Evolutionary conservation across 805 yeast species (phyloP).

Genomic region (Vanderwaltozyma tropicalis): DNA sequence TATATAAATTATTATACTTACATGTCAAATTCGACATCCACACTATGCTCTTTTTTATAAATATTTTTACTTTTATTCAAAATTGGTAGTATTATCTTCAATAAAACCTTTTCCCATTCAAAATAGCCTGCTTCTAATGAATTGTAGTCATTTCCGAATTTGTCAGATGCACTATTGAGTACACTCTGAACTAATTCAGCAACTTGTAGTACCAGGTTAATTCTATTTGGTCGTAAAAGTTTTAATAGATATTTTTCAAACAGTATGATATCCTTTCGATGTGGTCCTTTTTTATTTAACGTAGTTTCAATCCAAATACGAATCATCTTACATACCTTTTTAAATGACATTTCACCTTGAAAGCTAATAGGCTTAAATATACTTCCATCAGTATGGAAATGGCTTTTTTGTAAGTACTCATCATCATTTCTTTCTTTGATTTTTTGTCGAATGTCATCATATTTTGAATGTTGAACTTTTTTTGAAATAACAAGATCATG

Average conservation of each 20-base stretch:
- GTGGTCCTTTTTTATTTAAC: constrained; percentile 28
- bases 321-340: constrained; percentile 28
- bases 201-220: constrained; percentile 18
- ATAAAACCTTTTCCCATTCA: constrained; percentile 26
- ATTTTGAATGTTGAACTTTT: constrained; percentile 13
- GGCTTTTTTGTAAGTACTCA: constrained; percentile 7
- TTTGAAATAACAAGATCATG: constrained; percentile 34
- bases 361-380: constrained; percentile 26
- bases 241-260: constrained; percentile 29
- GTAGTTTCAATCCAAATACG: constrained; percentile 32
- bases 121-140: constrained; percentile 10
- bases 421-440: constrained; percentile 8
- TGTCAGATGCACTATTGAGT: constrained; percentile 8
- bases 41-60: constrained; percentile 14
- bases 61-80: constrained; percentile 18
- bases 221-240: constrained; percentile 21
- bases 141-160: not conserved
- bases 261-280: constrained; percentile 30
- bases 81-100: constrained; percentile 18
- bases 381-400: constrained; percentile 14
- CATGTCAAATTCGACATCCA: constrained; percentile 18
- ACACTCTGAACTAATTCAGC: constrained; percentile 15
- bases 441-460: constrained; percentile 12
- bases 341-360: constrained; percentile 26
- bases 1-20: not conserved